Base-by-base conservation (phyloP, 2,329 filamentous ascomycete genomes). In the Lecanosticta acicola region DNA sequence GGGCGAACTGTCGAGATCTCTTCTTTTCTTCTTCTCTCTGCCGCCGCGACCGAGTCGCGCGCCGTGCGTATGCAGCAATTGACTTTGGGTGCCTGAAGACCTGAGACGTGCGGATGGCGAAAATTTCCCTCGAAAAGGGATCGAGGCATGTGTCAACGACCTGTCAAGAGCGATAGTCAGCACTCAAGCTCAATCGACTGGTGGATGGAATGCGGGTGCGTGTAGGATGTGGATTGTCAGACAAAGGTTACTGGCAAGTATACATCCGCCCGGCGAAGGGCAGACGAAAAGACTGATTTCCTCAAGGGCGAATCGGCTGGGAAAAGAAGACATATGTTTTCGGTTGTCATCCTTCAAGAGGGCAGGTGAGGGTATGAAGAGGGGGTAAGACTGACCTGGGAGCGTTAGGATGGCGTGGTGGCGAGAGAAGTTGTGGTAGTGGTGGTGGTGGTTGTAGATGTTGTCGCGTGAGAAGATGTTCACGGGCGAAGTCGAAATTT, bases 211-310 rank as follows among this genome's bases (percentile, higher is more conserved):
- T 20, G 18, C 13, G 24, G 37, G 10, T 39, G 24, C 11, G 37
- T 20, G 32, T 29, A 11, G 11, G 33, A 41, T 40, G 18, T n/a
- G 17, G 38, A 57, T 56, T 59, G 71, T 88, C 85, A 88, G 85
- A 86, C 81, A 81, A 78, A 73, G 70, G 75, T 83, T 89, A 89
- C 85, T 90, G 85, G 85, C 85, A 86, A 89, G 85, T 89, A 89
- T 66, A 84, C 85, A 87, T 82, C 80, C 77, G 65, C 68, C 74
- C 73, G 74, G 77, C 71, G 72, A 73, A 71, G 70, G 71, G 71
- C 64, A 73, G 80, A 83, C 82, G 80, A 74, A 78, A 73, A 84
- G 78, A 77, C 75, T 73, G 72, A 65, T 73, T 83, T 87, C 82
- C 80, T 88, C 85, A 90, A 83, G 83, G 84, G 81, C 85, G 85